These are phyloP conservation scores for Penicillium brasilianum DNA, from an alignment of 2,329 filamentous ascomycete species.

Conservation along the genomic window DNA sequence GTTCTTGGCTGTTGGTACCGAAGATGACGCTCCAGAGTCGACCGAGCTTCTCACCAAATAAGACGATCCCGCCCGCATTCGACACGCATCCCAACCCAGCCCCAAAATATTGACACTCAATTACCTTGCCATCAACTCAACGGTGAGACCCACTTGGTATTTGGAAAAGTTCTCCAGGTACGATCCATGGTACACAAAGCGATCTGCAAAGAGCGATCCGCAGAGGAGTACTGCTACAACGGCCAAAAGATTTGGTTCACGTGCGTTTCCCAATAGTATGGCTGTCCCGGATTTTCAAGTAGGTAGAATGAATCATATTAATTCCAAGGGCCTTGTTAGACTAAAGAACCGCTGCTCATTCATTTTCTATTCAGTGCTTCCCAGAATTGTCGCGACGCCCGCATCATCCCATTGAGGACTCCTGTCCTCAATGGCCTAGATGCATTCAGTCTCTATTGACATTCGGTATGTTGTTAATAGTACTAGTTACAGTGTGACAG, in stretches of 20 bases:
- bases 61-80: background rate
- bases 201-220: background rate
- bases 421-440: background rate
- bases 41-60: background rate
- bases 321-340: background rate
- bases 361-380: background rate
- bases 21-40: background rate
- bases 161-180: background rate
- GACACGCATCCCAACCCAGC: background rate
- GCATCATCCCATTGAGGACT: background rate
- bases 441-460: background rate
- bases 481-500: background rate
- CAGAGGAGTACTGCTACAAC: background rate
- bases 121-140: constrained; percentile 1
- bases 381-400: background rate
- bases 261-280: background rate
- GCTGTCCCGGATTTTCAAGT: background rate
- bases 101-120: background rate
- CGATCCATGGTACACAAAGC: background rate
- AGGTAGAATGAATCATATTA: background rate
- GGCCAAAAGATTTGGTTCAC: background rate
- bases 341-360: background rate
- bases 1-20: background rate
- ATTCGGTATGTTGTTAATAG: background rate
- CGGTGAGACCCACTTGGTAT: background rate